A percentile compares a stretch with the other conserved stretches of the same genome.
These are phyloP conservation scores for Tylopilus vinaceipallidus DNA, from an alignment of 768 basidiomycete species.

Conservation along the genomic window DNA sequence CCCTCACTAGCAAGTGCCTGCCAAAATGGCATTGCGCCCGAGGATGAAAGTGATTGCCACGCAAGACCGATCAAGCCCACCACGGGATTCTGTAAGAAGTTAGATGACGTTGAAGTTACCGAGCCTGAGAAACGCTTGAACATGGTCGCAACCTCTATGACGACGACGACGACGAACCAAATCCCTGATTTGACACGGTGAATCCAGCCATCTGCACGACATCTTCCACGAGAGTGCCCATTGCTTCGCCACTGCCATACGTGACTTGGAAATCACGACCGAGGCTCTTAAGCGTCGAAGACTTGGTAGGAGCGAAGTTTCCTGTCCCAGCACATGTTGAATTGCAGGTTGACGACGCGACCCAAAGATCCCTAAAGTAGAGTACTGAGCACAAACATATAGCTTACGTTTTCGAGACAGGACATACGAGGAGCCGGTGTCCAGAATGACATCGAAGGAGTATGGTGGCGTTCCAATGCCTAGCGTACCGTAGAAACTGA, in stretches of 20 bases:
- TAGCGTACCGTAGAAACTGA: constrained; percentile 36
- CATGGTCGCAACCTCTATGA: background rate
- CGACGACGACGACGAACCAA: constrained; percentile 41
- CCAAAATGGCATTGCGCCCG: constrained; percentile 65
- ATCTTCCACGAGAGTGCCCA: constrained; percentile 51
- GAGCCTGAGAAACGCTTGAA: constrained; percentile 38
- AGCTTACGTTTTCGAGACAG: background rate
- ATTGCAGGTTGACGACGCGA: constrained; percentile 37
- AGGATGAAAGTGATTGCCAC: constrained; percentile 58
- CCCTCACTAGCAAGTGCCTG: constrained; percentile 44
- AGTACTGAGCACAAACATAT: constrained; percentile 13
- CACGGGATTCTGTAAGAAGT: constrained; percentile 45
- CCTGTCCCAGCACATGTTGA: constrained; percentile 33
- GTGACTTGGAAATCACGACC: constrained; percentile 36
- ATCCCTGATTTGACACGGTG: constrained; percentile 49
- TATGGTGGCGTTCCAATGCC: constrained; percentile 45
- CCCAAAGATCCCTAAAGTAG: constrained; percentile 47
- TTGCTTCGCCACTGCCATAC: constrained; percentile 47
- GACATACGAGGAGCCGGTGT: constrained; percentile 45
- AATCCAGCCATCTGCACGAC: constrained; percentile 75
- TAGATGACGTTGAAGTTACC: constrained; percentile 32
- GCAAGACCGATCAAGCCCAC: constrained; percentile 77
- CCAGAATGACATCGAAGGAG: constrained; percentile 48
- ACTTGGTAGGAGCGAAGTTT: constrained; percentile 34
- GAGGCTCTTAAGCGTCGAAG: constrained; percentile 36